These are phyloP conservation scores for Hibiscus syriacus DNA, from an alignment of 345 rosid species.

Conservation along the genomic window DNA sequence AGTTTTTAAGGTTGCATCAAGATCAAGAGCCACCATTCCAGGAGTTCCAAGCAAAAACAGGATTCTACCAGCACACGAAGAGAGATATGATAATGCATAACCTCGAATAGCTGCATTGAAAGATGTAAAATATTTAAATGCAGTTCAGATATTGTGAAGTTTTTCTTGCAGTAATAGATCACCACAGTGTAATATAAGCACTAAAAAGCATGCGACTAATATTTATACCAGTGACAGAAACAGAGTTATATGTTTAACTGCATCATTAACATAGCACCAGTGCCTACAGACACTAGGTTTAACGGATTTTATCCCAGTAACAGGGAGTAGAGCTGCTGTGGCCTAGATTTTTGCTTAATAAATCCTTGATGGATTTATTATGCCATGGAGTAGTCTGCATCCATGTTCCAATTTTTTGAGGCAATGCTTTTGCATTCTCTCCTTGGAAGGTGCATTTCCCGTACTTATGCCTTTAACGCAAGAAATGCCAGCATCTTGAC, in stretches of 20 bases:
- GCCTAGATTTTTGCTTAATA: background rate
- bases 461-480: background rate
- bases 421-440: background rate
- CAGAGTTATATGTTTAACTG: background rate
- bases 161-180: background rate
- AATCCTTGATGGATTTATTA: background rate
- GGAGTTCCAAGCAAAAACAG: conserved; percentile 90
- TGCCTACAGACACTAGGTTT: background rate
- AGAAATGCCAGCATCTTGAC: background rate
- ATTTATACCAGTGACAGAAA: background rate
- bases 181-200: background rate
- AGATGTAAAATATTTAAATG: conserved; percentile 17
- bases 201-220: background rate
- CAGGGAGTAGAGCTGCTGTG: background rate
- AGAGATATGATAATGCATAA: conserved; percentile 95
- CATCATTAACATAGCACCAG: background rate
- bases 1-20: conserved; percentile 78
- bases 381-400: background rate
- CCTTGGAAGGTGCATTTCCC: background rate
- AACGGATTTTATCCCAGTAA: background rate
- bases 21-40: conserved; percentile 98
- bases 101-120: conserved; percentile 90
- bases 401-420: background rate
- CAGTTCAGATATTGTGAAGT: background rate
- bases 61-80: conserved; percentile 95